Evolutionary conservation across 768 basidiomycete species (phyloP).

Genomic region (Xerocomus spinulosus): DNA sequence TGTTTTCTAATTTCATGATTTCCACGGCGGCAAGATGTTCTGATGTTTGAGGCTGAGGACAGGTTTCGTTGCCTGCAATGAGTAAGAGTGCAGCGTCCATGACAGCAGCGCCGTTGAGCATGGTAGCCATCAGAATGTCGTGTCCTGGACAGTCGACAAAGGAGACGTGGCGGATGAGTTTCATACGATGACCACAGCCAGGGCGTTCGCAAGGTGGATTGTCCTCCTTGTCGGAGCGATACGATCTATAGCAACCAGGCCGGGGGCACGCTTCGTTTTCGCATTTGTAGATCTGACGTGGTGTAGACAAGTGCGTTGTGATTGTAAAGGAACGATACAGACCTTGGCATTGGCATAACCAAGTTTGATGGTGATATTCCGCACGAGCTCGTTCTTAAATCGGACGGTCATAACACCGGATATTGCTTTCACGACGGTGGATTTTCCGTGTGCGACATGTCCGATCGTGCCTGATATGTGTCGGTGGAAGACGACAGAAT

Average conservation of each 20-base stretch:
- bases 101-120: conserved; percentile 99
- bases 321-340: conserved; percentile 25
- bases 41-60: conserved; percentile 97
- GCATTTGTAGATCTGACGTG: conserved; percentile 89
- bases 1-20: conserved; percentile 98
- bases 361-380: conserved; percentile 99
- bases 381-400: conserved; percentile 98
- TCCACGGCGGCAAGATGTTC: conserved; percentile 98
- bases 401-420: conserved; percentile 97
- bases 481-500: not conserved
- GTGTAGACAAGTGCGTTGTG: not conserved
- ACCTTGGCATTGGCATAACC: conserved; percentile 99
- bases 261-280: conserved; percentile 89
- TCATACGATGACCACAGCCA: conserved; percentile 87
- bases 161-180: conserved; percentile 91
- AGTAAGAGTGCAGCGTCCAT: conserved; percentile 98
- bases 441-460: conserved; percentile 97
- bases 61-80: conserved; percentile 96
- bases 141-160: conserved; percentile 98
- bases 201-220: conserved; percentile 90
- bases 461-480: conserved; percentile 82
- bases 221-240: conserved; percentile 91
- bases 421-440: conserved; percentile 96
- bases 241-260: conserved; percentile 92
- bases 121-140: conserved; percentile 99